A percentile compares a stretch with the other conserved stretches of the same genome.
Evolutionary conservation across 768 basidiomycete species (phyloP).

Genomic region (Leucosporidium scottii): DNA sequence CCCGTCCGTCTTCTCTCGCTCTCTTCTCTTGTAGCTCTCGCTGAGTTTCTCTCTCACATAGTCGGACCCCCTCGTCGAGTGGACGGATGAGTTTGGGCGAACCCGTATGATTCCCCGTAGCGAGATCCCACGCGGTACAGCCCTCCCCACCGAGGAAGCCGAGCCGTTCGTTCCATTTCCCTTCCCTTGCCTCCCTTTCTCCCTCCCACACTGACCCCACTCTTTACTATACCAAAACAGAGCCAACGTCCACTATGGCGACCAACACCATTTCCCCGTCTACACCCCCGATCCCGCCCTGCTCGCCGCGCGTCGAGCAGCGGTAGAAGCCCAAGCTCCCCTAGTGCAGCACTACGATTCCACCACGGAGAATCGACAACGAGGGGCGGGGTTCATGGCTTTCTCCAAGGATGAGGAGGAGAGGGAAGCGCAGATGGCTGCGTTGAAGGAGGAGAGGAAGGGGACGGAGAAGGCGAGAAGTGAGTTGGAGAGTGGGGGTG

Average conservation of each 20-base stretch:
- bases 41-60: not conserved
- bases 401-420: constrained; percentile 80
- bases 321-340: constrained; percentile 58
- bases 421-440: constrained; percentile 72
- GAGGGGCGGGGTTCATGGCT: constrained; percentile 86
- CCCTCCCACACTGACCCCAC: not conserved
- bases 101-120: constrained; percentile 32
- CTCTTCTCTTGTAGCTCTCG: not conserved
- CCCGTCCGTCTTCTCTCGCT: not conserved
- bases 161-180: not conserved
- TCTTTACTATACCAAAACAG: not conserved
- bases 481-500: constrained; percentile 14
- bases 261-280: constrained; percentile 65
- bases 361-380: constrained; percentile 69
- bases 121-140: constrained; percentile 24
- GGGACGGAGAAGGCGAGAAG: constrained; percentile 46
- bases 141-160: constrained; percentile 1
- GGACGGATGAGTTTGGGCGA: constrained; percentile 36
- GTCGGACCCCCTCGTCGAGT: constrained; percentile 31
- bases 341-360: constrained; percentile 75
- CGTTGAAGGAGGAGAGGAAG: constrained; percentile 68
- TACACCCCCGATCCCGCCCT: constrained; percentile 79
- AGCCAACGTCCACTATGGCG: constrained; percentile 35
- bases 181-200: not conserved
- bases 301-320: constrained; percentile 63